Conservation (phyloP, 306 rosid genomes). For the Betula pendula region DNA sequence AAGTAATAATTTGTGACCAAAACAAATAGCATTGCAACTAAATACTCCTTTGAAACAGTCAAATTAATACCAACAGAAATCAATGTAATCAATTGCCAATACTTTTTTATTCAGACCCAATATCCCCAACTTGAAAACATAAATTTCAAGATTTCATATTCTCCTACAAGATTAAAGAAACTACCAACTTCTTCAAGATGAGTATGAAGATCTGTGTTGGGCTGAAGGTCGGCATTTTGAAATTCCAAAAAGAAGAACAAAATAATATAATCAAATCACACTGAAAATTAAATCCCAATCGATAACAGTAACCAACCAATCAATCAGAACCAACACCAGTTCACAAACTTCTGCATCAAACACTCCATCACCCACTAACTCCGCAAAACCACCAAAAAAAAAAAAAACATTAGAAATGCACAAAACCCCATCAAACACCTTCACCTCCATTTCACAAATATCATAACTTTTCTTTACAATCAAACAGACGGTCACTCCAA, state of each 20-base stretch:
- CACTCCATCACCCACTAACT: slow-evolving; percentile 9
- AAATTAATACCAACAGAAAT: not conserved
- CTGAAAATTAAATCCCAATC: not conserved
- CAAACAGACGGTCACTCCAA: not conserved
- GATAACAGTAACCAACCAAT: not conserved
- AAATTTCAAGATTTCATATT: not conserved
- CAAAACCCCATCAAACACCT: slow-evolving; percentile 8
- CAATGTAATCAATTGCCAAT: not conserved
- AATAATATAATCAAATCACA: not conserved
- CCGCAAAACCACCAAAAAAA: not conserved
- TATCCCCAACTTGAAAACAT: not conserved
- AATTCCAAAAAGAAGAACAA: not conserved
- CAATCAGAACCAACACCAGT: not conserved
- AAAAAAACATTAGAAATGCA: not conserved
- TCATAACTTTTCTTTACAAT: not conserved
- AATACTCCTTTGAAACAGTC: not conserved
- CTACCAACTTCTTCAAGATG: not conserved
- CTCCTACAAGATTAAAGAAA: not conserved
- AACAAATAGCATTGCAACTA: not conserved
- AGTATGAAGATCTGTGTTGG: not conserved
- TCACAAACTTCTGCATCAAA: not conserved
- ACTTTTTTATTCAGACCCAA: not conserved
- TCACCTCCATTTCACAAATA: not conserved
- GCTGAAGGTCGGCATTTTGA: not conserved
- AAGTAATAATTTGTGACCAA: not conserved